phyloP scores from a whole-genome alignment of 2,329 filamentous ascomycete genomes.

The Arthrobotrys sinensis region DNA sequence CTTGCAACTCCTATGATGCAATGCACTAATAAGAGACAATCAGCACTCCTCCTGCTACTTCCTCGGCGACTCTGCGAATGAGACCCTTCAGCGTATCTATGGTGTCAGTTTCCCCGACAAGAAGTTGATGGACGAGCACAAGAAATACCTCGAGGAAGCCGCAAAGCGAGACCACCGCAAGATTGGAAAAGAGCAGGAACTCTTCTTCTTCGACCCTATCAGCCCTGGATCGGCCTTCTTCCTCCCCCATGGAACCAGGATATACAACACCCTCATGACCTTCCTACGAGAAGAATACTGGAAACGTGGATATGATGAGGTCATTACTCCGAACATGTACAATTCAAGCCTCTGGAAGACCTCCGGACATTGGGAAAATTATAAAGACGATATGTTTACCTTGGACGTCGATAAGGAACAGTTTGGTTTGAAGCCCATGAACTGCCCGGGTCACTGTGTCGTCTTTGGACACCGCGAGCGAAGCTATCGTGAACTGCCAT shows the following conservation, averaged over 20 bases:
- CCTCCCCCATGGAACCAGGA: slow-evolving; percentile 90
- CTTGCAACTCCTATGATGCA: background rate
- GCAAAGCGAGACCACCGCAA: slow-evolving; percentile 95
- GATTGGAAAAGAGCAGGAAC: slow-evolving; percentile 94
- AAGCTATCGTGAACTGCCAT: slow-evolving; percentile 90
- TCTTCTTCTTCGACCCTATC: slow-evolving; percentile 95
- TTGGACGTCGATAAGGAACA: slow-evolving; percentile 86
- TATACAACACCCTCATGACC: slow-evolving; percentile 88
- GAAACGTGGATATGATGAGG: slow-evolving; percentile 93
- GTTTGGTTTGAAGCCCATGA: slow-evolving; percentile 95
- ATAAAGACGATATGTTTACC: slow-evolving; percentile 97
- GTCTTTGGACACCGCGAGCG: slow-evolving; percentile 87
- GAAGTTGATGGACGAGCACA: slow-evolving; percentile 91
- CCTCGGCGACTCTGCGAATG: slow-evolving; percentile 91
- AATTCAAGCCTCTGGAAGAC: slow-evolving; percentile 93
- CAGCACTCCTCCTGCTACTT: slow-evolving; percentile 87
- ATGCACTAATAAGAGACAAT: slow-evolving; percentile 67
- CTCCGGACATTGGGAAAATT: slow-evolving; percentile 93
- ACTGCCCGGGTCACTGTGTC: slow-evolving; percentile 94
- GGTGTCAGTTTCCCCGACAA: slow-evolving; percentile 98
- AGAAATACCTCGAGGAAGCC: slow-evolving; percentile 97
- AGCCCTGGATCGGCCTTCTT: slow-evolving; percentile 96
- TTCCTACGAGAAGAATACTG: slow-evolving; percentile 91
- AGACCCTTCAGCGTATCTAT: slow-evolving; percentile 95
- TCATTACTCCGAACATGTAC: slow-evolving; percentile 97